Evolutionary conservation across 2,329 filamentous ascomycete species (phyloP), one percentile per base, ranked within the genome.

Genomic region (Pleochaeta shiraiana): DNA sequence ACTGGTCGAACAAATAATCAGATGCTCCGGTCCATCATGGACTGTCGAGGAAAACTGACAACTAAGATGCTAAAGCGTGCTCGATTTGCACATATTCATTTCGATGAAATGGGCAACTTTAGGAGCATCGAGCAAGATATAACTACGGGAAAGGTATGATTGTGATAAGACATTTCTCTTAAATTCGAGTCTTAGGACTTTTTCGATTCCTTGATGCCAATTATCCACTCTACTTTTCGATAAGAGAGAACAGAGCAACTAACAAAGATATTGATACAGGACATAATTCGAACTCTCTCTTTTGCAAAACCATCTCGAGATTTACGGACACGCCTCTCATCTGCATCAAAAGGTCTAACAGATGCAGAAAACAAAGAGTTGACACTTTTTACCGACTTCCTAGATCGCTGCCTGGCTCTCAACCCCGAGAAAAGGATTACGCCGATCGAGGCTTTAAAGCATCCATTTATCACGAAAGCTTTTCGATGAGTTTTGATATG

Each of bases 11-110:
- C 89, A 76, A 98, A 98, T 78, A 98, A 98, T 73, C 90, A 95
- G 76, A 98, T 98, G 93, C 82, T 98, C 66, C 88, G 89, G 68
- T 86, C 87, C 24, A 95, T 98, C 70, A 95, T 96, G 85, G 92
- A 98, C 73, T 90, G 92, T 70, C 85, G 95, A 60, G 93, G 93
- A 71, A 95, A 91, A 75, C 85, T 96, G 67, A 91, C 89, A 33
- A 84, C 87, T 59, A 96, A 96, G 75, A 79, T 96, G 67, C 85
- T 95, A 71, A 90, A 89, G 70, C 86, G 87, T 63, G 90, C 91
- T 2, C 81, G 89, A 68, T 80, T 95, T 66, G 83, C 86, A 16
- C 80, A 81, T 50, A 78, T 85, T 71, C 88, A 95, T 74, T 96
- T 95, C 74, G 88, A 95, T 72, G 87, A 90, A 65, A 79, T 86